These are phyloP conservation scores for Tricholoma hemisulphureum DNA, from an alignment of 768 basidiomycete genomes.

Conservation along the genomic window DNA sequence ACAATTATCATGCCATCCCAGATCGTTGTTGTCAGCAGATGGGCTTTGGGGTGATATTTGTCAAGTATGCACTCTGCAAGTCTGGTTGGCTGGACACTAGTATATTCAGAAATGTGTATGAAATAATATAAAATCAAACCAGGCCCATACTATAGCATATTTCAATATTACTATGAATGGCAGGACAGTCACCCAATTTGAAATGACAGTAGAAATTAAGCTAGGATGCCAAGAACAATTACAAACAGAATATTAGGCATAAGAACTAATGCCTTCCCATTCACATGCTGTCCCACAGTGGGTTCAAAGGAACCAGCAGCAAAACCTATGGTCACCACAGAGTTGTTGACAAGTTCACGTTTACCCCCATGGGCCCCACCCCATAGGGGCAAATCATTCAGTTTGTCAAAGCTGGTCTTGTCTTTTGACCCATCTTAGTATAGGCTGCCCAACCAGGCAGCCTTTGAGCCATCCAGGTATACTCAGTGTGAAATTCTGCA, in stretches of 20 bases:
- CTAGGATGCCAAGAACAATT: neutral
- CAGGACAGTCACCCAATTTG: neutral
- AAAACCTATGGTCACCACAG: neutral
- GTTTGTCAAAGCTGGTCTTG: neutral
- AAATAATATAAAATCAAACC: neutral
- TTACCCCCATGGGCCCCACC: neutral
- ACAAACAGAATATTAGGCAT: constrained; percentile 1
- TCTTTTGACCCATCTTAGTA: too few relatives aligned
- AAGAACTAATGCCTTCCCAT: neutral
- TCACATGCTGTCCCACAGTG: neutral
- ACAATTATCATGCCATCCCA: neutral
- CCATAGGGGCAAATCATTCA: neutral
- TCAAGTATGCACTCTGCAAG: neutral
- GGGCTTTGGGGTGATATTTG: neutral
- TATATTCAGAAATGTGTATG: neutral
- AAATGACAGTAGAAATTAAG: neutral
- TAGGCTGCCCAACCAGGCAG: too few relatives aligned
- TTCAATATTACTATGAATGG: neutral
- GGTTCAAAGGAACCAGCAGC: neutral
- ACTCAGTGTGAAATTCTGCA: too few relatives aligned
- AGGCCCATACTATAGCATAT: neutral
- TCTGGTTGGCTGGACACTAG: neutral
- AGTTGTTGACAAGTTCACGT: neutral
- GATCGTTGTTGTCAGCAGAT: neutral
- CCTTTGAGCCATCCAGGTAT: too few relatives aligned